These are phyloP conservation scores for Pseudozyma sp. DNA, from an alignment of 1,284 basidiomycete genomes.

Conservation along the genomic window DNA sequence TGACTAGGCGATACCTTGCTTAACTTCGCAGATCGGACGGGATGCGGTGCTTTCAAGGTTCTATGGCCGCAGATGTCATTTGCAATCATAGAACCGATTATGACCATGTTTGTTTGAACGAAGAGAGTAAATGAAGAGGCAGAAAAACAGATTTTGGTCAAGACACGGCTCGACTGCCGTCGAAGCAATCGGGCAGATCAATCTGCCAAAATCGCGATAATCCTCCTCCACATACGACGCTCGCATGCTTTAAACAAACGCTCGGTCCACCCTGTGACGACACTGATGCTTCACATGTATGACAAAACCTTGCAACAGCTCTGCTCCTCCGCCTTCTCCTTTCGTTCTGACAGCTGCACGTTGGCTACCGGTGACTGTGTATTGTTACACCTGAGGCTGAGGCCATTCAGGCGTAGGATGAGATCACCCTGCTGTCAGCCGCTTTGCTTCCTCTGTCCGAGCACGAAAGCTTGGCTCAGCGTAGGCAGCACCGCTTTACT, in stretches of 20 bases:
- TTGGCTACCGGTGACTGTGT: not conserved
- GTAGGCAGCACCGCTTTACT: no score
- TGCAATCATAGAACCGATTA: no score
- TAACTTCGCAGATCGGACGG: slow-evolving; percentile 84
- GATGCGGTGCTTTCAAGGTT: slow-evolving; percentile 83
- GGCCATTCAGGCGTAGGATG: slow-evolving; percentile 1
- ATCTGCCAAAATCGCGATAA: not conserved
- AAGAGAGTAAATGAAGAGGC: no score
- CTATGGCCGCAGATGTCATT: slow-evolving; percentile 81
- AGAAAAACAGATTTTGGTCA: no score
- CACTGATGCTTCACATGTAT: slow-evolving; percentile 4
- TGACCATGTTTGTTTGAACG: no score
- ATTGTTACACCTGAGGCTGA: no score
- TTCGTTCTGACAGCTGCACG: slow-evolving; percentile 6
- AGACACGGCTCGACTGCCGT: no score
- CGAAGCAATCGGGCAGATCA: no score
- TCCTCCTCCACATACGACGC: slow-evolving; percentile 14
- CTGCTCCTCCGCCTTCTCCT: not conserved
- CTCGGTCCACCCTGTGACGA: slow-evolving; percentile 7
- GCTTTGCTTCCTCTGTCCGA: not conserved
- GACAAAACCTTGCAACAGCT: slow-evolving; percentile 7
- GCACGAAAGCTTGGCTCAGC: no score
- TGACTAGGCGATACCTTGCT: slow-evolving; percentile 81
- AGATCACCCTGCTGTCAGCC: slow-evolving; percentile 17
- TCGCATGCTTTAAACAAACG: not conserved